Base-by-base conservation (phyloP, 2,329 filamentous ascomycete species). In the Chalara sp. region DNA sequence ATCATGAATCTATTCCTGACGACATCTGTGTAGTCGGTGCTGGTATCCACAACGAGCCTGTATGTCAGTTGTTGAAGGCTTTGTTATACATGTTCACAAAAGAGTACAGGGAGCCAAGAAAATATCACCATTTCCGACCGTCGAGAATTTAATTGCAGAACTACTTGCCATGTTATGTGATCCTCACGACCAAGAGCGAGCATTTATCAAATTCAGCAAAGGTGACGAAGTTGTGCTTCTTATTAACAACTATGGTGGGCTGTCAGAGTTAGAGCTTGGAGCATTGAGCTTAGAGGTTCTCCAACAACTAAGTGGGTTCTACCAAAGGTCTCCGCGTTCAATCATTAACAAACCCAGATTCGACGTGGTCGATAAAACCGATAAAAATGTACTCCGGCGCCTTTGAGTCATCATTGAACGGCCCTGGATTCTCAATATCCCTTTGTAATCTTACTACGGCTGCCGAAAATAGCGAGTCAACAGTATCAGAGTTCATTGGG, bases 31-130 rank as follows among this genome's bases (percentile, higher is more conserved):
- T 83, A 62, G 70, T 85, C n/a, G 82, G 83, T 3, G 84, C 81
- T 28, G 82, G 83, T 0, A 80, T 80, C 11, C 83, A 86, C 63
- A 84, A 84, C 60, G 82, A 86, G 64, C 81, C 82, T 0, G 82
- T 69, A 53, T 10, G 35, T 8, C n/a, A 54, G 54, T 40, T 65
- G 60, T 53, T 33, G 6, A 48, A 29, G 3, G 31, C 32, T 12
- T 21, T 29, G 2, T n/a, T 12, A 31, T 32, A 13, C 10, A n/a
- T 8, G 35, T 37, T 37, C 8, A 37, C 35, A 46, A 56, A 31
- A 13, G 11, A 42, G 13, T 42, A 4, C 40, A 66, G 61, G 63
- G 61, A 2, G 63, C 71, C 2, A 67, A 72, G 55, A 67, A 68
- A 53, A 44, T 74, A 21, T 76, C 75, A 0, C 81, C 77, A 0